phyloP scores from a whole-genome alignment of 768 basidiomycete genomes.

The Boletus rufocinnamomeus region DNA sequence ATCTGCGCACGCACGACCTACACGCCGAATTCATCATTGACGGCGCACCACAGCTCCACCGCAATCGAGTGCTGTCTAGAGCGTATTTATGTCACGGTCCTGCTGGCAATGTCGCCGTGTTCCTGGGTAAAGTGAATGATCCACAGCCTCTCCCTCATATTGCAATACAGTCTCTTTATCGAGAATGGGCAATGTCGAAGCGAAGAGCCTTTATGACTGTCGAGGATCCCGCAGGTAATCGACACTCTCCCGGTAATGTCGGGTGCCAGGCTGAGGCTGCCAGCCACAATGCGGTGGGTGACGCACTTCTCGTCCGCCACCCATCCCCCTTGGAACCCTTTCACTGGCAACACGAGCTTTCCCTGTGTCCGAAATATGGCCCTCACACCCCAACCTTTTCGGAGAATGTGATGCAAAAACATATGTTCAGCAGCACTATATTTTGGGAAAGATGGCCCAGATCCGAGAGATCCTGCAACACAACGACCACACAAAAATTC shows the following conservation, averaged over 20 bases:
- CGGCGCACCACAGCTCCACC: conserved; percentile 2
- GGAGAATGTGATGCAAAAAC: background rate
- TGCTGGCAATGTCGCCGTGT: conserved; percentile 4
- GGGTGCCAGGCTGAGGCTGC: no score
- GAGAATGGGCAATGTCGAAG: conserved; percentile 8
- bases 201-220: background rate
- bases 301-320: background rate
- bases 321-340: background rate
- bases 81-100: background rate
- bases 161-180: background rate
- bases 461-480: background rate
- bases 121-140: conserved; percentile 2
- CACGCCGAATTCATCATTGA: conserved; percentile 16
- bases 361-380: background rate
- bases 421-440: background rate
- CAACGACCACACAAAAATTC: background rate
- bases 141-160: conserved; percentile 5
- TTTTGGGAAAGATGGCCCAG: background rate
- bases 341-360: background rate
- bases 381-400: background rate
- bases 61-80: background rate
- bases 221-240: conserved; percentile 2
- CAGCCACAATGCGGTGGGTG: conserved; percentile 5
- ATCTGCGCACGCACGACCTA: background rate
- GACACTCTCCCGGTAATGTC: conserved; percentile 8